Evolutionary conservation across 192 early-diverging fungal species (phyloP).

Genomic region (Podila verticillata): DNA sequence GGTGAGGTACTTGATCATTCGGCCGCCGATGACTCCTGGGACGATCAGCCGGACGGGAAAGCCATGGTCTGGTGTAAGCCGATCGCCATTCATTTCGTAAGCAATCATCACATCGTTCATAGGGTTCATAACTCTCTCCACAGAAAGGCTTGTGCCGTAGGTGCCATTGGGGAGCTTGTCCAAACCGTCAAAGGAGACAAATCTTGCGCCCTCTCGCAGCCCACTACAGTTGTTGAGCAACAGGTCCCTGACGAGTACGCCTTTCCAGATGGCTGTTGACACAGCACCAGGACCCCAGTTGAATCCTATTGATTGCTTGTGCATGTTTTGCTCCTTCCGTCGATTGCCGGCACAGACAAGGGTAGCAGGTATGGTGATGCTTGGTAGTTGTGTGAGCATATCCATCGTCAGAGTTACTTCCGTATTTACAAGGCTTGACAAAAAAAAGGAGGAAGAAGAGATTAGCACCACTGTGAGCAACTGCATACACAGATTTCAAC

Average conservation of each 20-base stretch:
- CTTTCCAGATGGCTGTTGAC: constrained; percentile 68
- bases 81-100: constrained; percentile 80
- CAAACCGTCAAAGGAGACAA: constrained; percentile 66
- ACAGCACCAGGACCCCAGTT: constrained; percentile 68
- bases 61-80: constrained; percentile 85
- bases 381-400: constrained; percentile 56
- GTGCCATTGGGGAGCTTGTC: constrained; percentile 70
- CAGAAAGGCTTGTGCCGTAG: constrained; percentile 81
- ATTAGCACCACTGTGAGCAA: not conserved
- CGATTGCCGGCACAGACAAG: constrained; percentile 74
- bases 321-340: constrained; percentile 75
- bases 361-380: constrained; percentile 62
- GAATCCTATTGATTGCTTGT: constrained; percentile 70
- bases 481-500: not conserved
- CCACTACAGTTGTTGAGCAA: constrained; percentile 49
- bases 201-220: constrained; percentile 28
- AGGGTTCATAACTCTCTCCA: constrained; percentile 73
- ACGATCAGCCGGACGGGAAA: constrained; percentile 88
- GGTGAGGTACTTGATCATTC: constrained; percentile 87
- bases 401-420: constrained; percentile 62
- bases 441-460: not conserved
- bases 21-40: constrained; percentile 89
- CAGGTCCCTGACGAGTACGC: constrained; percentile 64
- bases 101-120: constrained; percentile 80
- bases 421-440: constrained; percentile 55